A percentile compares a stretch with the other conserved stretches of the same genome.
Conservation (phyloP, 192 early-diverging fungal species). For the Coemansia sp. region DNA sequence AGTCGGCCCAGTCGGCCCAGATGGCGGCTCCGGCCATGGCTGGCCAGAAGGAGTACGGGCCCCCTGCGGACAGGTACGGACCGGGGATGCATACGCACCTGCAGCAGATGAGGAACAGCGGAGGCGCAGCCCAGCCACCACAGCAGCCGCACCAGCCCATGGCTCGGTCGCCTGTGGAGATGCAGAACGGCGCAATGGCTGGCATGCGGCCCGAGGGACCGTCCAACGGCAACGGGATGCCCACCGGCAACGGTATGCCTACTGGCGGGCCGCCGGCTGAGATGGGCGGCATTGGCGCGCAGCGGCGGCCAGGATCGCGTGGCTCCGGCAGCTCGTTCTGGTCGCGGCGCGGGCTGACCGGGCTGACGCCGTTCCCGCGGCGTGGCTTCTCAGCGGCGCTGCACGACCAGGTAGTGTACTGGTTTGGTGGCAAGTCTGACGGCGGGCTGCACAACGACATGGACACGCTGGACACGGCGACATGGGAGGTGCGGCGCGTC, state of each 20-base stretch:
- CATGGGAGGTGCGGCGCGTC: constrained; percentile 29
- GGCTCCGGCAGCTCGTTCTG: constrained; percentile 27
- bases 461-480: constrained; percentile 30
- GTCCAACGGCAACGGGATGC: too few species aligned
- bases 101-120: too few species aligned
- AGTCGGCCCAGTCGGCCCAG: too few species aligned
- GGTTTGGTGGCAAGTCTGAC: constrained; percentile 47
- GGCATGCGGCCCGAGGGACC: too few species aligned
- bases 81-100: too few species aligned
- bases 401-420: constrained; percentile 28
- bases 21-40: too few species aligned
- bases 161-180: not conserved
- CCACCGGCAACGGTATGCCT: not conserved
- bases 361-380: constrained; percentile 39
- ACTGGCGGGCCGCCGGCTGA: too few species aligned
- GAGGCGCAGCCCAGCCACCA: not conserved
- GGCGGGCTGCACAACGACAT: constrained; percentile 36
- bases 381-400: constrained; percentile 44
- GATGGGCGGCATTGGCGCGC: not conserved
- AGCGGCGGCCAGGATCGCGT: not conserved
- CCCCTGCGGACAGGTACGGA: too few species aligned
- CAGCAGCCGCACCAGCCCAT: not conserved
- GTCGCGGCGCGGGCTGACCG: constrained; percentile 24
- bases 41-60: too few species aligned
- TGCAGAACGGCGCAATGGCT: too few species aligned